These are phyloP conservation scores for Colletotrichum australisinense DNA, from an alignment of 2,329 filamentous ascomycete genomes.

Conservation along the genomic window DNA sequence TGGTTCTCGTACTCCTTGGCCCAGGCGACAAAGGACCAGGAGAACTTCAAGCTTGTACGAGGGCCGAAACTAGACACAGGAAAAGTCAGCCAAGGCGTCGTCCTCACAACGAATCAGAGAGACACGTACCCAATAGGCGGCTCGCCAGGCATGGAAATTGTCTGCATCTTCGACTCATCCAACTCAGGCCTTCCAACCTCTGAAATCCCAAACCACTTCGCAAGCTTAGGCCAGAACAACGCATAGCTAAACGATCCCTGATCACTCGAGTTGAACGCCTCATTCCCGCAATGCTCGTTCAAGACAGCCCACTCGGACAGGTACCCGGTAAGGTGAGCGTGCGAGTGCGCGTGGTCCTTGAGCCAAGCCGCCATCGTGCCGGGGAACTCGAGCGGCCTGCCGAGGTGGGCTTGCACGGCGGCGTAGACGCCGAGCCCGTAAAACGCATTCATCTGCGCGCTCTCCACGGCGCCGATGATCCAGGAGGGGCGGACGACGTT, in stretches of 20 bases:
- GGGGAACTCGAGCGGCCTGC: neutral
- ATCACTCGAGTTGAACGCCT: neutral
- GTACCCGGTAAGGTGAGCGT: neutral
- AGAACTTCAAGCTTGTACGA: neutral
- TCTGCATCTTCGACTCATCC: neutral
- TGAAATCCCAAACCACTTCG: neutral
- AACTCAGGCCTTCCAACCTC: neutral
- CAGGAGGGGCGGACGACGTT: too few species aligned
- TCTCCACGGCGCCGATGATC: too few species aligned
- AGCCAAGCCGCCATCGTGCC: neutral
- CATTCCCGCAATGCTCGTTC: neutral
- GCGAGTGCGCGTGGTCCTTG: neutral
- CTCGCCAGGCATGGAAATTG: neutral
- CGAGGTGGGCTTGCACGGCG: neutral
- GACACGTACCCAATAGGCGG: neutral
- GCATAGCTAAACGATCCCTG: neutral
- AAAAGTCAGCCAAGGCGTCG: too few species aligned
- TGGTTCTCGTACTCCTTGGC: neutral
- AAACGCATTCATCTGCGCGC: too few species aligned
- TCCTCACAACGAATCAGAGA: too few species aligned
- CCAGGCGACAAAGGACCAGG: neutral
- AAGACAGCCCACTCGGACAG: neutral
- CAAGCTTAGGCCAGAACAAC: neutral
- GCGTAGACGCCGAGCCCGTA: neutral
- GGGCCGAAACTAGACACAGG: neutral